Conservation (phyloP, 768 basidiomycete species). For the Rhizopogon salebrosus region DNA sequence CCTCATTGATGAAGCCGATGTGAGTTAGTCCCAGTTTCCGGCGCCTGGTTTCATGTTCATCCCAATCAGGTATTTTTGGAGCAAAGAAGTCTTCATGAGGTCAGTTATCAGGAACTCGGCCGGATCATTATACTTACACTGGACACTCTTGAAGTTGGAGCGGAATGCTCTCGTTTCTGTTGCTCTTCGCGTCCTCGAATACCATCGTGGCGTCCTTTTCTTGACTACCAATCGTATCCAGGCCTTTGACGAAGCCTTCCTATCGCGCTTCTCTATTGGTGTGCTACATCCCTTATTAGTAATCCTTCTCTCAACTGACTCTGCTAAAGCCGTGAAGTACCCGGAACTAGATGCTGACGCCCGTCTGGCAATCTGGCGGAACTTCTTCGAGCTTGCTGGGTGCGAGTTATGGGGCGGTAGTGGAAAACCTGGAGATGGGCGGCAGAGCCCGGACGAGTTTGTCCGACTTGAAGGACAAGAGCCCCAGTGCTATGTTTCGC, state of each 20-base stretch:
- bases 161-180: slow-evolving; percentile 73
- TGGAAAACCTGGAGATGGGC: background rate
- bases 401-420: slow-evolving; percentile 4
- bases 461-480: slow-evolving; percentile 7
- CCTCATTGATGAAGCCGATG: slow-evolving; percentile 45
- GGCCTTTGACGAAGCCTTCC: slow-evolving; percentile 61
- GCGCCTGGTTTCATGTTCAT: background rate
- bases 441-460: slow-evolving; percentile 2
- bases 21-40: background rate
- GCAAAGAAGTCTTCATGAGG: slow-evolving; percentile 56
- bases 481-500: slow-evolving; percentile 4
- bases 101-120: background rate
- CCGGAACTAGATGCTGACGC: slow-evolving; percentile 17
- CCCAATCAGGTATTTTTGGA: slow-evolving; percentile 64
- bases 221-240: slow-evolving; percentile 38
- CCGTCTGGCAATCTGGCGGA: slow-evolving; percentile 20
- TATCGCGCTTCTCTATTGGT: slow-evolving; percentile 60
- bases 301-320: background rate
- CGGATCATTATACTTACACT: background rate
- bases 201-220: slow-evolving; percentile 57
- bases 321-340: slow-evolving; percentile 18
- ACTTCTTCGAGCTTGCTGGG: slow-evolving; percentile 20
- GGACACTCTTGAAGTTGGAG: slow-evolving; percentile 28
- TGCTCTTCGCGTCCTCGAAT: slow-evolving; percentile 57
- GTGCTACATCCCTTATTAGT: background rate